Evolutionary conservation across 805 yeast genomes (phyloP), one percentile per base, ranked within the genome.

Genomic region (Candida sanyiensis): DNA sequence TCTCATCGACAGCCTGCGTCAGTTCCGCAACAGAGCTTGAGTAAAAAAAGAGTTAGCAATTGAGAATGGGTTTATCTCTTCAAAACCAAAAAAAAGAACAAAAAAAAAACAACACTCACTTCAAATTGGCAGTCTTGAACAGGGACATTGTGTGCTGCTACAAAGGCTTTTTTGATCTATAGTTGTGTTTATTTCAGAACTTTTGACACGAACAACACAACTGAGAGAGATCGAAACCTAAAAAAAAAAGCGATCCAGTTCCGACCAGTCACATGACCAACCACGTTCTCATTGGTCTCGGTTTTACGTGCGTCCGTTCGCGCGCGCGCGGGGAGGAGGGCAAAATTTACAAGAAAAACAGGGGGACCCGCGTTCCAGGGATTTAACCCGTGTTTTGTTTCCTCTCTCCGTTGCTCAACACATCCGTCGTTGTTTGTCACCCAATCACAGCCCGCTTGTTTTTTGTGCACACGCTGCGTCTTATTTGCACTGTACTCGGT

Each of bases 21-120:
- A 48, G 31, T 9, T 44, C 50, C 24, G 40, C 40, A 16, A 46
- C 48, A 25, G 52, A 48, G 33, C 52, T 48, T 7, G 1, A 4
- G 16, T 5, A n/a, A 10, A 5, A 36, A 41, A n/a, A n/a, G n/a
- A n/a, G n/a, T n/a, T n/a, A n/a, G n/a, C n/a, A n/a, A n/a, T n/a
- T n/a, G n/a, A n/a, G n/a, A n/a, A n/a, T n/a, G n/a, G n/a, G n/a
- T n/a, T n/a, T n/a, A n/a, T n/a, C n/a, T n/a, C n/a, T n/a, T n/a
- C n/a, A n/a, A n/a, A n/a, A n/a, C n/a, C n/a, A n/a, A n/a, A n/a
- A n/a, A n/a, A n/a, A n/a, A n/a, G n/a, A n/a, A n/a, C n/a, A n/a
- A n/a, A n/a, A n/a, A n/a, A n/a, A n/a, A n/a, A n/a, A n/a, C 9
- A 17, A 5, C n/a, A 30, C 49, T 19, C 18, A 47, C 51, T 37